Percentiles rank a stretch among this genome's conserved stretches.
These are phyloP conservation scores for Cladosporium oxysporum DNA, from an alignment of 2,329 filamentous ascomycete genomes.

Conservation along the genomic window DNA sequence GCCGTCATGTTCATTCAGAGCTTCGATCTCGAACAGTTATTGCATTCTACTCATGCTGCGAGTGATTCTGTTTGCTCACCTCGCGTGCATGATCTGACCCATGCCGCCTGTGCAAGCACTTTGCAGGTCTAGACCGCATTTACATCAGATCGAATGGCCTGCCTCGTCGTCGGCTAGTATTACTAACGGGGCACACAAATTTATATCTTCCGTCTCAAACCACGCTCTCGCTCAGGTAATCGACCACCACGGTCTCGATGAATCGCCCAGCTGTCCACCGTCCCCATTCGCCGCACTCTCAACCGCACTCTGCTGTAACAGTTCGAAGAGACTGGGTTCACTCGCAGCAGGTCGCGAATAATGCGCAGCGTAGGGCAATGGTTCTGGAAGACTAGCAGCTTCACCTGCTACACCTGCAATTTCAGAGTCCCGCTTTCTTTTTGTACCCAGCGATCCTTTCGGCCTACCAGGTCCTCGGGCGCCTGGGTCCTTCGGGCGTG, in stretches of 20 bases:
- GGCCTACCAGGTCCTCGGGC: conserved; percentile 7
- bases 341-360: background rate
- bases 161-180: background rate
- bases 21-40: background rate
- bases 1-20: background rate
- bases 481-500: background rate
- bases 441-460: background rate
- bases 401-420: background rate
- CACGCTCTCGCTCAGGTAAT: conserved; percentile 1
- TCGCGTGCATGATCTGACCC: background rate
- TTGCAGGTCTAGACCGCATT: background rate
- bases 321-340: conserved; percentile 17
- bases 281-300: conserved; percentile 10
- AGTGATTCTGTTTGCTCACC: background rate
- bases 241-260: conserved; percentile 13
- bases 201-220: background rate
- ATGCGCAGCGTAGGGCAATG: background rate
- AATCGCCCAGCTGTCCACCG: conserved; percentile 2
- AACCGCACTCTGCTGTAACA: conserved; percentile 15
- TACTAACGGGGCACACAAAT: background rate
- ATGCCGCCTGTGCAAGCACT: background rate
- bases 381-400: background rate
- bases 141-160: background rate
- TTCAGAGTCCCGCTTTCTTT: conserved; percentile 1
- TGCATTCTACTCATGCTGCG: background rate